Evolutionary conservation across 1,284 basidiomycete species (phyloP), one percentile per base, ranked within the genome.

Genomic region (Testicularia cyperi): DNA sequence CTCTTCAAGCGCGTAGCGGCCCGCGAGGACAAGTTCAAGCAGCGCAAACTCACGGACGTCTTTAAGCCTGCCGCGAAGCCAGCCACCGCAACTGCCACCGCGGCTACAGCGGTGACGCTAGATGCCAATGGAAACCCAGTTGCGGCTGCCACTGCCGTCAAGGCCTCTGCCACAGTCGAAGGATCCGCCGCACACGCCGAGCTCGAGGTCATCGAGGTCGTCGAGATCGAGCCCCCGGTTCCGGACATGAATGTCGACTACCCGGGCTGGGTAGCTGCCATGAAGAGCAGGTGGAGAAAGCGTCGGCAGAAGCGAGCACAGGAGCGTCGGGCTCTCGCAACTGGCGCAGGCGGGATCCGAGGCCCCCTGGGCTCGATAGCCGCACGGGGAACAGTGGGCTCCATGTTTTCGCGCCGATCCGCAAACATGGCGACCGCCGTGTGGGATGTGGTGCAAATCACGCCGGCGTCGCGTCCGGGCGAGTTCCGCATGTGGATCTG

Each of bases 41-140:
- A 99, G 77, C 92, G 94, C 79, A 96, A 92, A 78, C 81, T 99
- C 32, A 94, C 92, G 0, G 91, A 96, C 70, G 96, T 97, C 80
- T 98, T 98, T 80, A 83, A 80, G 33, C 44, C 81, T 79, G 56
- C 58, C 25, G 51, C 51, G 24, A 64, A 58, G 29, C 70, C 71
- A 14, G 18, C 29, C 25, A 25, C 27, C 20, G 16, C 8, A 22
- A 26, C 22, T 2, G 70, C 67, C 22, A n/a, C n/a, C n/a, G n/a
- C n/a, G n/a, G n/a, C n/a, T n/a, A n/a, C n/a, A n/a, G n/a, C n/a
- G n/a, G n/a, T n/a, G n/a, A n/a, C n/a, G n/a, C n/a, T n/a, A n/a
- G n/a, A n/a, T n/a, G n/a, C n/a, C n/a, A n/a, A n/a, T n/a, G 80
- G 12, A 18, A 4, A 16, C 21, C n/a, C 13, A 8, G 2, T 27